Base-by-base conservation (phyloP, 169 alveolate species). In the Pseudocohnilembus persalinus region DNA sequence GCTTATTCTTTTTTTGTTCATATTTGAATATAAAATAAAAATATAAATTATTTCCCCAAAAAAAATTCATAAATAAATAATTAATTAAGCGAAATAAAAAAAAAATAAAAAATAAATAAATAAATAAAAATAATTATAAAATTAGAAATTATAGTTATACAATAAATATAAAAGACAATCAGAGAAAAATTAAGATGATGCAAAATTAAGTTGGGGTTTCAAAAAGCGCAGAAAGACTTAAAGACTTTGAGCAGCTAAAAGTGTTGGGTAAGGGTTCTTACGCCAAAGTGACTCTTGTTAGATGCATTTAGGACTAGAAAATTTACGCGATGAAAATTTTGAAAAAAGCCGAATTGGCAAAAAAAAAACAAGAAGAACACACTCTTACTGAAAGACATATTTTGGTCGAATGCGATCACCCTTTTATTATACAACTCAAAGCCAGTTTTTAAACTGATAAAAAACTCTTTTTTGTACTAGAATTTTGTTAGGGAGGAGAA, bases 401-500 rank as follows among this genome's bases (percentile, higher is more conserved):
- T 30, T 81, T 94, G 25, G 92, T 90, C 26, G 31, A 83, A 31
- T 83, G 88, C 28, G 84, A 92, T 72, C 94, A 93, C 76, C 97
- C 97, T 1, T 95, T 92, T 77, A 93, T 95, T 33, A 95, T 95
- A 0, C 90, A 92, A 83, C 77, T 95, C 91, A 77, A 92, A 74
- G 93, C 83, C 75, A 94, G 96, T 30, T 95, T 95, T 88, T 87
- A 93, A 85, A 87, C 89, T 83, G 90, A 89, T 29, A 82, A 90
- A 31, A 95, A 93, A 88, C 84, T 95, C 27, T 95, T 88, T 89
- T 92, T 95, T 63, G 93, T 92, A 16, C 88, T 95, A 28, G 98
- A 95, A 76, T 95, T 92, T 84, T 93, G 96, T 82, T 92, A 94
- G 76, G 96, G 96, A 27, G 98, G 98, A 27, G 98, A 95, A 65